phyloP scores from a whole-genome alignment of 768 basidiomycete species.

The Pisolithus orientalis region DNA sequence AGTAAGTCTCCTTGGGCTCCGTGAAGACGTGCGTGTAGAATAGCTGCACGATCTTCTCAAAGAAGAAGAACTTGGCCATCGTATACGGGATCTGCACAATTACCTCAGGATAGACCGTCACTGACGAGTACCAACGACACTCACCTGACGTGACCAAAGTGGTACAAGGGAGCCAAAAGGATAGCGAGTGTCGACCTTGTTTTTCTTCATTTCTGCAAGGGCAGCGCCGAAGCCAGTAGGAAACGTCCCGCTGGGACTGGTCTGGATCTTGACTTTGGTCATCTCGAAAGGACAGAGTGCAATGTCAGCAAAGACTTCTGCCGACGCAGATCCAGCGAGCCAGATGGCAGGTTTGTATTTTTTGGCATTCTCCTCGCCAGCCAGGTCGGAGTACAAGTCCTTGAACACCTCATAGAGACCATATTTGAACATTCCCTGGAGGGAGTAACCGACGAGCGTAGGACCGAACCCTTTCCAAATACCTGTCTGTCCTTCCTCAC shows the following conservation, averaged over 20 bases:
- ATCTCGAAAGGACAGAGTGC: slow-evolving; percentile 94
- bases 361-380: slow-evolving; percentile 72
- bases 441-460: slow-evolving; percentile 87
- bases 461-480: slow-evolving; percentile 95
- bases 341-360: slow-evolving; percentile 90
- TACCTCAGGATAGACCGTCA: background rate
- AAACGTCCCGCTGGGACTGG: slow-evolving; percentile 69
- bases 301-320: slow-evolving; percentile 93
- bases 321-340: slow-evolving; percentile 90
- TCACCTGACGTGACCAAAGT: slow-evolving; percentile 82
- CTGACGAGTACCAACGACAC: slow-evolving; percentile 8
- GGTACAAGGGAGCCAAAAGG: slow-evolving; percentile 83
- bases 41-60: slow-evolving; percentile 78
- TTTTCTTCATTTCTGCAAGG: slow-evolving; percentile 59
- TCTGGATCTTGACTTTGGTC: slow-evolving; percentile 90
- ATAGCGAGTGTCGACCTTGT: slow-evolving; percentile 67
- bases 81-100: slow-evolving; percentile 82
- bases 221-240: slow-evolving; percentile 70
- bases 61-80: slow-evolving; percentile 99
- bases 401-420: slow-evolving; percentile 98
- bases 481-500: slow-evolving; percentile 78
- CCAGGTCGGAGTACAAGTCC: slow-evolving; percentile 83
- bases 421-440: slow-evolving; percentile 98
- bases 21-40: slow-evolving; percentile 89
- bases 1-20: slow-evolving; percentile 68